Evolutionary conservation across 129 eudicot species (phyloP).

Genomic region (Dittrichia graveolens): DNA sequence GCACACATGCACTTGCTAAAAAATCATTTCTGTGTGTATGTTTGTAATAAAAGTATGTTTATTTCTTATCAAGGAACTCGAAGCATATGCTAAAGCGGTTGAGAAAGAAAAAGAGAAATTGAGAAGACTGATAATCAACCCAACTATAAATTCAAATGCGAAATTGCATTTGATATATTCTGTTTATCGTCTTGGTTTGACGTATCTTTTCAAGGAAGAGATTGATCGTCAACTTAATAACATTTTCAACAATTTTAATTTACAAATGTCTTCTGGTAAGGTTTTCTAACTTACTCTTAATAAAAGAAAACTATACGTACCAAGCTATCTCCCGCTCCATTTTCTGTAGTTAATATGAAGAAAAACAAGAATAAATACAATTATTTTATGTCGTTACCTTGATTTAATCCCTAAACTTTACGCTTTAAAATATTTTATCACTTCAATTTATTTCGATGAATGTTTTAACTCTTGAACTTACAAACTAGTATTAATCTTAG

Average conservation of each 20-base stretch:
- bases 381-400: too few species aligned
- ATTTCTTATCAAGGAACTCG: not conserved
- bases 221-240: conserved; percentile 4
- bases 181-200: conserved; percentile 9
- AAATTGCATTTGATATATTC: conserved; percentile 1
- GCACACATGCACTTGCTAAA: not conserved
- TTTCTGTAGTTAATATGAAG: too few species aligned
- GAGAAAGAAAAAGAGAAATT: not conserved
- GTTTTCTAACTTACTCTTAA: too few species aligned
- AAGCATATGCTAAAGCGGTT: not conserved
- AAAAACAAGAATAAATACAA: too few species aligned
- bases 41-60: not conserved
- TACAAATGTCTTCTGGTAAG: not conserved
- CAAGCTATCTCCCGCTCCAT: too few species aligned
- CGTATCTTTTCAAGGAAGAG: not conserved
- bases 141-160: not conserved
- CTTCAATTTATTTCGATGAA: too few species aligned
- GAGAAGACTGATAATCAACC: not conserved
- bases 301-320: too few species aligned
- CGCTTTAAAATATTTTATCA: too few species aligned
- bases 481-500: too few species aligned
- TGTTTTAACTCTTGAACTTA: too few species aligned
- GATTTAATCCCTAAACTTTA: too few species aligned
- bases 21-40: not conserved
- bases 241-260: not conserved